phyloP scores from a whole-genome alignment of 148 eudicot genomes.

The Rhododendron kiyosumense region DNA sequence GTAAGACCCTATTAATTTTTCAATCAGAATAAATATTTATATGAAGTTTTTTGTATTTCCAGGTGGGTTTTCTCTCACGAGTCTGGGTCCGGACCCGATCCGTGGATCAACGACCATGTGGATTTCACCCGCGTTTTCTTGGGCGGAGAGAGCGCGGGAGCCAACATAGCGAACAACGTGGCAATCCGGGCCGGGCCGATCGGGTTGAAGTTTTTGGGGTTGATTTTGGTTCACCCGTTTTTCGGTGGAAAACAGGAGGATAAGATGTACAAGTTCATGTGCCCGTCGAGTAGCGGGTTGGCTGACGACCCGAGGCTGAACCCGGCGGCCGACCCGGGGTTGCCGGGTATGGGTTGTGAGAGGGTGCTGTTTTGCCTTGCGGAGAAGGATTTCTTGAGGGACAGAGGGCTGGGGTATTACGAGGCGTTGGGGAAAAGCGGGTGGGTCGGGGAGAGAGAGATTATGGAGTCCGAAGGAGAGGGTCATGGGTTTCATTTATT shows the following conservation, averaged over 20 bases:
- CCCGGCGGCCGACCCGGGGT: conserved; percentile 20
- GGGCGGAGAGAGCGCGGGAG: conserved; percentile 22
- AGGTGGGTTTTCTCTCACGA: conserved; percentile 9
- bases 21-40: too few species aligned
- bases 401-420: conserved; percentile 25
- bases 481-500: conserved; percentile 28
- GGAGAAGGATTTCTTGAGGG: conserved; percentile 24
- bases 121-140: conserved; percentile 11
- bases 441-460: conserved; percentile 29
- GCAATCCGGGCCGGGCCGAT: conserved; percentile 7
- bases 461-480: conserved; percentile 23
- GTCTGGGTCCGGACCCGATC: not conserved
- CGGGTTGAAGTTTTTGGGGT: not conserved
- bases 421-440: conserved; percentile 24
- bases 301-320: conserved; percentile 24
- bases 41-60: too few species aligned
- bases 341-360: conserved; percentile 14
- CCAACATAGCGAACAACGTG: conserved; percentile 12
- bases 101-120: conserved; percentile 2
- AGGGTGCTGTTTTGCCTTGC: conserved; percentile 31
- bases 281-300: conserved; percentile 7
- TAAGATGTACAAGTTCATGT: conserved; percentile 17
- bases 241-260: conserved; percentile 11
- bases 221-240: conserved; percentile 12
- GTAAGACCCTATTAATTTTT: not conserved